Conservation (phyloP, 1,284 basidiomycete genomes). For the Ustilago sp. region DNA sequence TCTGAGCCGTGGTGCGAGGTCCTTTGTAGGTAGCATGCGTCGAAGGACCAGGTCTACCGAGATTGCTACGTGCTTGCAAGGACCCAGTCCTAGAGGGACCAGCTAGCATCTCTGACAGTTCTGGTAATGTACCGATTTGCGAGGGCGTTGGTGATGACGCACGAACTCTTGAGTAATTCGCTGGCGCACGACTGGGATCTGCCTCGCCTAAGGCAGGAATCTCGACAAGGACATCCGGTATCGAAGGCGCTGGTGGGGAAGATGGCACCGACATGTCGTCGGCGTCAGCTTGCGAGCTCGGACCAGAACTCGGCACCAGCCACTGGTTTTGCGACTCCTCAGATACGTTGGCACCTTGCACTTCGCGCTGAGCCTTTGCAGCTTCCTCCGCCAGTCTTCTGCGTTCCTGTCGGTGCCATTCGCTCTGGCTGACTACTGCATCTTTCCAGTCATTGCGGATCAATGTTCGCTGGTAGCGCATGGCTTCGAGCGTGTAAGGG, state of each 20-base stretch:
- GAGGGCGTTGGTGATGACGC: constrained; percentile 24
- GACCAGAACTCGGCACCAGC: constrained; percentile 39
- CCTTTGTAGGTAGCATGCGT: constrained; percentile 32
- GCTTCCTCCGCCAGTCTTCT: constrained; percentile 43
- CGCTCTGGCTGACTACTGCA: constrained; percentile 68
- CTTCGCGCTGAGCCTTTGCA: constrained; percentile 26
- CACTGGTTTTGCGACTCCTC: constrained; percentile 47
- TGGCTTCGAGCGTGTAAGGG: constrained; percentile 70
- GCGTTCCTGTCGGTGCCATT: constrained; percentile 55
- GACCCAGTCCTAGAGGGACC: constrained; percentile 6
- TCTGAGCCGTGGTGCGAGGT: constrained; percentile 10
- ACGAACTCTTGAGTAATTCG: neutral
- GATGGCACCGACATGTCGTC: constrained; percentile 25
- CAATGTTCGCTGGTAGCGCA: constrained; percentile 66
- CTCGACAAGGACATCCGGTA: constrained; percentile 33
- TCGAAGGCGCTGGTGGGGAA: constrained; percentile 11
- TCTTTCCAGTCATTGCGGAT: constrained; percentile 70
- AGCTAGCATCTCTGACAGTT: constrained; percentile 33
- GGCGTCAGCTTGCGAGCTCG: constrained; percentile 41
- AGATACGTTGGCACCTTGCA: constrained; percentile 13
- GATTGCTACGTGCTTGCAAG: neutral
- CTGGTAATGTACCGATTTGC: constrained; percentile 29
- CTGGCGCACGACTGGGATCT: neutral
- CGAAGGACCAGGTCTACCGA: neutral
- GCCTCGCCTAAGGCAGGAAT: constrained; percentile 8